Evolutionary conservation across 2,329 filamentous ascomycete species (phyloP).

Genomic region (Westerdykella ornata): DNA sequence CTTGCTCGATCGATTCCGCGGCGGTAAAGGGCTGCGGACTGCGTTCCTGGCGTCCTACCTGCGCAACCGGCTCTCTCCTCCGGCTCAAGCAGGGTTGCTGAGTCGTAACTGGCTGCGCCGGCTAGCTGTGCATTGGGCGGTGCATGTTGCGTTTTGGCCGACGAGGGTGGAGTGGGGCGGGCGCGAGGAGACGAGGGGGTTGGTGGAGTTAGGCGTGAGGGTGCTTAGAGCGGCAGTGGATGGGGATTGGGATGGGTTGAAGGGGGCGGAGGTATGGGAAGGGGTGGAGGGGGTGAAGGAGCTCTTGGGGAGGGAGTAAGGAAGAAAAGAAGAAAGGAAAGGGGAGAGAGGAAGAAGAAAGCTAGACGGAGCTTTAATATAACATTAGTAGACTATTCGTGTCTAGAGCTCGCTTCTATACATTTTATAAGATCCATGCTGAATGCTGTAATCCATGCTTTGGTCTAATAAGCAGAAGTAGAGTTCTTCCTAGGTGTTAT

Average conservation of each 20-base stretch:
- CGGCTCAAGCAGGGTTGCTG: background rate
- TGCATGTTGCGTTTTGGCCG: conserved; percentile 34
- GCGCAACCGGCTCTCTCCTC: conserved; percentile 1
- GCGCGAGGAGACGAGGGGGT: conserved; percentile 1
- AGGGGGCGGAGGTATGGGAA: conserved; percentile 1
- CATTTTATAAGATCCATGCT: no score
- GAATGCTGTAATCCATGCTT: no score
- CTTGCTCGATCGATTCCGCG: conserved; percentile 32
- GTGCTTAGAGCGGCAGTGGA: conserved; percentile 13
- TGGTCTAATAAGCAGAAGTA: no score
- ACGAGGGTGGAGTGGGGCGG: conserved; percentile 18
- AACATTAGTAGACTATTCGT: no score
- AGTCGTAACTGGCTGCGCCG: conserved; percentile 19
- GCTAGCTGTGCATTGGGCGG: conserved; percentile 31
- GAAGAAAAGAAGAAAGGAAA: no score
- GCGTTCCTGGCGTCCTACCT: conserved; percentile 27
- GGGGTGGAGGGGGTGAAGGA: background rate
- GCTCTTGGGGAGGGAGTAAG: background rate
- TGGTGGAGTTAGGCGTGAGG: conserved; percentile 12
- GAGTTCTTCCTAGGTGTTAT: no score
- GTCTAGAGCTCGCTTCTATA: no score
- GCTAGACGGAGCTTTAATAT: no score
- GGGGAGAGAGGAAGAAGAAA: no score
- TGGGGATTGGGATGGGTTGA: conserved; percentile 17
- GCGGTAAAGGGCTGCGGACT: conserved; percentile 18